phyloP scores from a whole-genome alignment of 208 protist genomes.

The Novymonas esmeraldas region DNA sequence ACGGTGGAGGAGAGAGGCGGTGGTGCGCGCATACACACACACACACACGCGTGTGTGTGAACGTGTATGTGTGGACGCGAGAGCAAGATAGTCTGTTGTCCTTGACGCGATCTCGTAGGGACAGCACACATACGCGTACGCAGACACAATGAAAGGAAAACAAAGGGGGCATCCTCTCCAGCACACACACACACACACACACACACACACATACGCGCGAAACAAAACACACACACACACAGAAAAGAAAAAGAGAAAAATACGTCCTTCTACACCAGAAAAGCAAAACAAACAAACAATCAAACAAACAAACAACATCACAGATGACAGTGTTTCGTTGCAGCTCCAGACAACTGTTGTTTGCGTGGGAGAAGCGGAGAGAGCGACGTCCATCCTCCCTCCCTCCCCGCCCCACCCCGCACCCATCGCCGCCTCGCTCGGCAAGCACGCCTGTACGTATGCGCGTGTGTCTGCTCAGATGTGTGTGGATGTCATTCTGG shows the following conservation, averaged over 20 bases:
- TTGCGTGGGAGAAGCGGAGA: background rate
- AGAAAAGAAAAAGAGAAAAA: too few relatives aligned
- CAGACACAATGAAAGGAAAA: background rate
- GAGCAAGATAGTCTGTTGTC: too few relatives aligned
- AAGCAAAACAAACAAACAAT: too few relatives aligned
- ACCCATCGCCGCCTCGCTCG: background rate
- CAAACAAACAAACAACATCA: too few relatives aligned
- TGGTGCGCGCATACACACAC: background rate
- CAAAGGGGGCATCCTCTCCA: background rate
- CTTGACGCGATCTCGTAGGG: background rate
- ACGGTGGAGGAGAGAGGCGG: too few relatives aligned
- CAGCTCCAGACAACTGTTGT: background rate
- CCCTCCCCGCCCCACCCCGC: background rate
- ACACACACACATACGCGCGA: background rate
- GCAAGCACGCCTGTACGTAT: too few relatives aligned
- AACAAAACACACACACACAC: background rate
- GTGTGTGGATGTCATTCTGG: too few relatives aligned
- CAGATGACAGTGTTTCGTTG: too few relatives aligned
- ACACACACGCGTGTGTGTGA: background rate
- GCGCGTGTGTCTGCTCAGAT: too few relatives aligned
- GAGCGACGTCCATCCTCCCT: background rate
- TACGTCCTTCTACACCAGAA: too few relatives aligned
- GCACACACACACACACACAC: background rate
- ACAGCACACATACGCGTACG: background rate
- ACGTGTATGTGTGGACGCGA: background rate